Evolutionary conservation across 345 rosid genomes (phyloP), one percentile per base, ranked within the genome.

Genomic region (Crucihimalaya himalaica): DNA sequence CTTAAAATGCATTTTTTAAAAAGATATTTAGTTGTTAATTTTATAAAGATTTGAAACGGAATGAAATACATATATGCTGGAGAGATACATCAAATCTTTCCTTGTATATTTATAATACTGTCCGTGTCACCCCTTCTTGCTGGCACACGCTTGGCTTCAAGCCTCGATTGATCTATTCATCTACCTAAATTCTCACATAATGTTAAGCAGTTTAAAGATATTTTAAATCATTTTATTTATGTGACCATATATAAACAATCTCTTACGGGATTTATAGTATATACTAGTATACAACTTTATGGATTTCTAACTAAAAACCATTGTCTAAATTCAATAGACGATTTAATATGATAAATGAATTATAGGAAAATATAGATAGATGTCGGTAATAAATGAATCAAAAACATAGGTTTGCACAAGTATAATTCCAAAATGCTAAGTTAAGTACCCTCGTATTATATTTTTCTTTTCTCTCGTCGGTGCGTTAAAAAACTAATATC

Each of bases 81-180:
- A 69, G 59, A 54, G 79, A 69, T 69, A 34, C 75, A 54, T 76
- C 71, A 62, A 34, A 76, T 76, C 75, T 54, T 45, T 63, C 25
- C 4, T 18, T 69, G 10, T 35, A 27, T 35, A 42, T 40, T n/a
- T 34, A 47, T 18, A 54, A 47, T 18, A 54, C 35, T 21, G 12
- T 19, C 57, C 57, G 50, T 62, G 79, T 75, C 64, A 70, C 21
- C 25, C 42, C 37, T 68, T 54, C 64, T 61, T 68, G 65, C 70
- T 69, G 75, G 25, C 75, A 76, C 70, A 68, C 70, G 70, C 70
- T 76, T 76, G 66, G 59, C 53, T 34, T 32, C 31, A 29, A 75
- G 34, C 52, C 60, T 61, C 39, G 9, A 42, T 28, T 68, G 61
- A 67, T 59, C 15, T 54, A 29, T 62, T 45, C 55, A 15, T 68